Evolutionary conservation across 1,284 basidiomycete genomes (phyloP).

Genomic region (Fomitiporia mediterranea): DNA sequence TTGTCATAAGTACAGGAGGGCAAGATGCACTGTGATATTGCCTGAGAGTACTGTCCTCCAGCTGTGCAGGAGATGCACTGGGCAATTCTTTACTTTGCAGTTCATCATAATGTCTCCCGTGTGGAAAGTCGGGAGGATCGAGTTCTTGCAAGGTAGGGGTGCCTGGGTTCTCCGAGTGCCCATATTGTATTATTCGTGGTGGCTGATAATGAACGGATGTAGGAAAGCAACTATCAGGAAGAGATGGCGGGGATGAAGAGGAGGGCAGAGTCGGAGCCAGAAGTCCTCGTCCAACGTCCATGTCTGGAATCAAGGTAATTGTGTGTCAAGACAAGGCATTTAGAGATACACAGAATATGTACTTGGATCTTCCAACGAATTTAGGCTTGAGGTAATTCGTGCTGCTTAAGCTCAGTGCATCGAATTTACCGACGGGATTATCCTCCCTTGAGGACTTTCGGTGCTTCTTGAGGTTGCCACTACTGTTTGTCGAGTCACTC

Average conservation of each 20-base stretch:
- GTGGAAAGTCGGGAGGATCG: conserved; percentile 20
- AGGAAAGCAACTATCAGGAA: conserved; percentile 35
- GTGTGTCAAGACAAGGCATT: background rate
- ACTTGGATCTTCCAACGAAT: conserved; percentile 20
- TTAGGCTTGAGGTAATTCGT: background rate
- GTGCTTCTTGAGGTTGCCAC: background rate
- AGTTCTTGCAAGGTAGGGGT: conserved; percentile 12
- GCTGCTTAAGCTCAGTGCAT: background rate
- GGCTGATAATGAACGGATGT: conserved; percentile 33
- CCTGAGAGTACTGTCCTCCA: background rate
- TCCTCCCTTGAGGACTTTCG: background rate
- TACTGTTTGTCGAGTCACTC: background rate
- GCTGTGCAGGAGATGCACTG: background rate
- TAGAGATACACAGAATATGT: background rate
- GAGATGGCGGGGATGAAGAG: conserved; percentile 31
- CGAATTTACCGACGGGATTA: background rate
- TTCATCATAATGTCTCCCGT: conserved; percentile 12
- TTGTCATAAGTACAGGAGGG: conserved; percentile 24
- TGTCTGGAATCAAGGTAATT: background rate
- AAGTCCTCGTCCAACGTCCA: background rate
- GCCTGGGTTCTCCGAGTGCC: conserved; percentile 31
- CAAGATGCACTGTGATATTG: conserved; percentile 22
- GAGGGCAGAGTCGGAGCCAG: conserved; percentile 9
- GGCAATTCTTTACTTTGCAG: background rate
- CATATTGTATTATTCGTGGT: conserved; percentile 59